phyloP scores from a whole-genome alignment of 73 alveolate species.

The Symbiodinium pilosum region DNA sequence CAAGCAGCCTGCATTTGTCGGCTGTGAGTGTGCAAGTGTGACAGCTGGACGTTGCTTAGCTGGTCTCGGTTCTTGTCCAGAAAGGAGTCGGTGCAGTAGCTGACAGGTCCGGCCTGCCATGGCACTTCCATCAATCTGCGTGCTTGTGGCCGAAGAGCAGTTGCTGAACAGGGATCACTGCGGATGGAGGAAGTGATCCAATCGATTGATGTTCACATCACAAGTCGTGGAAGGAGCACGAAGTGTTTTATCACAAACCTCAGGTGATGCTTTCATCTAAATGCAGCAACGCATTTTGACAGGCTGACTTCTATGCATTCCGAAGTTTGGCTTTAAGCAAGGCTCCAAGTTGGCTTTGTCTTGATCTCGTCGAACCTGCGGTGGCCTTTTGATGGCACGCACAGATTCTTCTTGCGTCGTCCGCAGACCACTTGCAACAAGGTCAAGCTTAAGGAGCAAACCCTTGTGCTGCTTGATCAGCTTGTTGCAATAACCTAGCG shows the following conservation, averaged over 20 bases:
- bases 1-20: too few relatives aligned
- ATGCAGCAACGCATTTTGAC: too few relatives aligned
- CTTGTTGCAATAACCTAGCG: slow-evolving; percentile 96
- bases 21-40: too few relatives aligned
- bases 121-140: too few relatives aligned
- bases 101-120: slow-evolving; percentile 98
- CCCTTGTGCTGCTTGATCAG: slow-evolving; percentile 96
- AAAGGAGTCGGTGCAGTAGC: slow-evolving; percentile 96
- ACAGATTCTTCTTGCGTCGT: too few relatives aligned
- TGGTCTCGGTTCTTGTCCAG: slow-evolving; percentile 97
- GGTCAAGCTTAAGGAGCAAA: neutral
- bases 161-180: too few relatives aligned
- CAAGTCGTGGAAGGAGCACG: slow-evolving; percentile 7
- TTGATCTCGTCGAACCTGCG: slow-evolving; percentile 90
- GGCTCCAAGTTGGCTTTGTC: slow-evolving; percentile 71
- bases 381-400: too few relatives aligned
- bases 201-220: too few relatives aligned
- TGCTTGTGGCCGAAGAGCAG: too few relatives aligned
- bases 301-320: too few relatives aligned
- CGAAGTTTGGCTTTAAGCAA: neutral
- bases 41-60: slow-evolving; percentile 41
- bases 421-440: too few relatives aligned
- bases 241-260: slow-evolving; percentile 97
- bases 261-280: neutral
- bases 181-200: too few relatives aligned